A percentile compares a stretch with the other conserved stretches of the same genome.
Conservation (phyloP, 345 rosid genomes). For the Aegle marmelos region DNA sequence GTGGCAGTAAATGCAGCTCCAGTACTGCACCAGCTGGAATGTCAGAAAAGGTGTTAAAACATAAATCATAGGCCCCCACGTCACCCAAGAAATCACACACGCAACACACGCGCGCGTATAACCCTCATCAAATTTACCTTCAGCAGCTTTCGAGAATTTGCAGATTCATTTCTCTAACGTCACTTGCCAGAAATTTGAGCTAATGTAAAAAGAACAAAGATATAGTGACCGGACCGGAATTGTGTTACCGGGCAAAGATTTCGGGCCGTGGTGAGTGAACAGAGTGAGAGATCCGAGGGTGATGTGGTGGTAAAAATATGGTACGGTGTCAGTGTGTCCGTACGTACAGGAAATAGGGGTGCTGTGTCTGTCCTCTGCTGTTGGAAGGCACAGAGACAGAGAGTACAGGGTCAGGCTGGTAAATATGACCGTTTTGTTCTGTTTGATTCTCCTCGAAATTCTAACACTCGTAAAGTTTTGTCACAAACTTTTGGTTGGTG, state of each 20-base stretch:
- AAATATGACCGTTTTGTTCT: background rate
- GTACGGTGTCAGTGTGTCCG: constrained; percentile 9
- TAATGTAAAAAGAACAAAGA: no score
- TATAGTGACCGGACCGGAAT: background rate
- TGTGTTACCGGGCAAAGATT: background rate
- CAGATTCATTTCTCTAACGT: no score
- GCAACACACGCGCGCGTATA: background rate
- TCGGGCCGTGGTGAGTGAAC: background rate
- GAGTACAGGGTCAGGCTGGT: background rate
- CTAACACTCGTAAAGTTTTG: background rate
- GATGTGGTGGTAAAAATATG: background rate
- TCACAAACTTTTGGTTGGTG: background rate
- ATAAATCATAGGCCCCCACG: background rate
- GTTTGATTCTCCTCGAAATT: constrained; percentile 5
- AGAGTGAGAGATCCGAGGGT: background rate
- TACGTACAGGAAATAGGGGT: background rate
- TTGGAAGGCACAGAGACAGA: background rate
- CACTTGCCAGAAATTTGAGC: no score
- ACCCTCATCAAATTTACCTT: background rate
- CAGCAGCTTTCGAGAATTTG: no score
- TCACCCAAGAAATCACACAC: background rate
- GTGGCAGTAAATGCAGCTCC: background rate
- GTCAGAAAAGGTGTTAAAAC: background rate
- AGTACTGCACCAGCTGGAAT: background rate
- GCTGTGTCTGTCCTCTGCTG: background rate